These are phyloP conservation scores for Wickerhamiella lipophila DNA, from an alignment of 805 yeast genomes.

Conservation along the genomic window DNA sequence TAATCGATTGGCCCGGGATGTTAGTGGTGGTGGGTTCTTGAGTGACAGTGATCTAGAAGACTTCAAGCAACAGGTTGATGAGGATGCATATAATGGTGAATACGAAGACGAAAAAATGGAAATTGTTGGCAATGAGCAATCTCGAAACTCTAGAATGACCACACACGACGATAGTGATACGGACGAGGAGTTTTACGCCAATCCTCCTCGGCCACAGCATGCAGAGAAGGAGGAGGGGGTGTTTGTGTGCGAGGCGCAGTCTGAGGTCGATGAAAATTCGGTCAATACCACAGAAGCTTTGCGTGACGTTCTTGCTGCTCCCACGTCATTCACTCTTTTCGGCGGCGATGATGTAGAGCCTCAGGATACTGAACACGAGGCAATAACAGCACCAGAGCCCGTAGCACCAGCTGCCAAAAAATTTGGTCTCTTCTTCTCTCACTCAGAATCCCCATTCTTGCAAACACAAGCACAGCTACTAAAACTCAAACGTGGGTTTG, in stretches of 20 bases:
- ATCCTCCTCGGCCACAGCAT: neutral
- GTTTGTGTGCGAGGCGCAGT: neutral
- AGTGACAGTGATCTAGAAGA: slow-evolving; percentile 25
- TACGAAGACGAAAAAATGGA: slow-evolving; percentile 38
- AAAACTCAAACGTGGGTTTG: slow-evolving; percentile 33
- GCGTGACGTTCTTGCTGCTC: slow-evolving; percentile 45
- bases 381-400: slow-evolving; percentile 14
- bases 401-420: slow-evolving; percentile 20
- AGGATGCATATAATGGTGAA: slow-evolving; percentile 22
- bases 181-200: slow-evolving; percentile 13
- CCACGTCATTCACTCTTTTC: slow-evolving; percentile 32
- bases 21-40: slow-evolving; percentile 14
- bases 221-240: neutral
- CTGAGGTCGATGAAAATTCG: neutral
- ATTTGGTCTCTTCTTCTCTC: slow-evolving; percentile 62
- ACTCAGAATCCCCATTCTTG: slow-evolving; percentile 73
- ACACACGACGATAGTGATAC: slow-evolving; percentile 22
- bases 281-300: slow-evolving; percentile 41
- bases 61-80: slow-evolving; percentile 16
- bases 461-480: slow-evolving; percentile 71
- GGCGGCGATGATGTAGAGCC: slow-evolving; percentile 26
- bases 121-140: slow-evolving; percentile 26
- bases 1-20: slow-evolving; percentile 13
- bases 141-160: slow-evolving; percentile 19
- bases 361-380: slow-evolving; percentile 19